phyloP scores from a whole-genome alignment of 345 rosid genomes.

The Streptanthus diversifolius region DNA sequence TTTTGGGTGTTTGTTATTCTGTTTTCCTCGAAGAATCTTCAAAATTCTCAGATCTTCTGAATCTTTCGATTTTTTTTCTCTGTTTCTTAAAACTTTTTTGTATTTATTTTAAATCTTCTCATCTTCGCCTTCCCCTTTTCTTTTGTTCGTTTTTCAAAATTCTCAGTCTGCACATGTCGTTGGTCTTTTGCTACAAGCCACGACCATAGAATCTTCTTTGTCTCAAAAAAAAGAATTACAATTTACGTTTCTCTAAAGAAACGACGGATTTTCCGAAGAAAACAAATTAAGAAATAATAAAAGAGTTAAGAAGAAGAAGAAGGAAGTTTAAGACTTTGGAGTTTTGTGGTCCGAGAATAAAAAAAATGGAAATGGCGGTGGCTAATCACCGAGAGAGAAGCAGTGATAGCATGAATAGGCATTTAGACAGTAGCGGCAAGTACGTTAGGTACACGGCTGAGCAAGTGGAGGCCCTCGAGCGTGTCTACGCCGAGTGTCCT shows the following conservation, averaged over 20 bases:
- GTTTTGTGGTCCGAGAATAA: not conserved
- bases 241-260: constrained; percentile 33
- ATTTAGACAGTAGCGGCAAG: constrained; percentile 67
- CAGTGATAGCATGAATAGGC: constrained; percentile 73
- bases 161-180: constrained; percentile 33
- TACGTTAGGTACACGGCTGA: constrained; percentile 56
- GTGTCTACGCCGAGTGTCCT: constrained; percentile 72
- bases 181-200: constrained; percentile 37
- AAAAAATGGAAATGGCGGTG: constrained; percentile 79
- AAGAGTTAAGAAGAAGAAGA: not conserved
- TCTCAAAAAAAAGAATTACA: constrained; percentile 23
- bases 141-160: not conserved
- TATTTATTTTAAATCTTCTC: not conserved
- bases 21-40: constrained; percentile 11
- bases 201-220: constrained; percentile 35
- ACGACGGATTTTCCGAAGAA: constrained; percentile 48
- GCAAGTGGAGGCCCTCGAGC: constrained; percentile 36
- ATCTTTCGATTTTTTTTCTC: constrained; percentile 11
- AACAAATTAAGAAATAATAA: constrained; percentile 12
- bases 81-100: not conserved
- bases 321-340: constrained; percentile 24
- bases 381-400: constrained; percentile 69
- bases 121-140: not conserved
- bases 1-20: not conserved
- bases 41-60: constrained; percentile 35